A percentile compares a stretch with the other conserved stretches of the same genome.
Evolutionary conservation across 2,329 filamentous ascomycete genomes (phyloP).

Genomic region (Colletotrichum zoysiae): DNA sequence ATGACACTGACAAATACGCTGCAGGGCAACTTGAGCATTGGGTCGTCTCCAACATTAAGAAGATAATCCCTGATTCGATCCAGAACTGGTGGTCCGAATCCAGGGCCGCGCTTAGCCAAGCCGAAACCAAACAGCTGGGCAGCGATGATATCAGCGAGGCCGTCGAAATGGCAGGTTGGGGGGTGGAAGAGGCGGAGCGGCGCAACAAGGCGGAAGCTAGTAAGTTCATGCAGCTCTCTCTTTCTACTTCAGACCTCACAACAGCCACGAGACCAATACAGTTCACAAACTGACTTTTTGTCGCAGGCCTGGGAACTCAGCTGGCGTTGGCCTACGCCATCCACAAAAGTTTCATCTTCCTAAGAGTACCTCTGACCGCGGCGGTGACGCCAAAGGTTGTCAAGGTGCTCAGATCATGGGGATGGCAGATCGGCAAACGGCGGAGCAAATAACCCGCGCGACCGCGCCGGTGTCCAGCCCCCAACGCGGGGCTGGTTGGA

Average conservation of each 20-base stretch:
- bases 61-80: conserved; percentile 70
- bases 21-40: conserved; percentile 74
- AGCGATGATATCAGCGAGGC: conserved; percentile 59
- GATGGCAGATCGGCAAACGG: conserved; percentile 90
- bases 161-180: conserved; percentile 68
- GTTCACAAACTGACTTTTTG: conserved; percentile 40
- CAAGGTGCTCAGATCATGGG: conserved; percentile 86
- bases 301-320: conserved; percentile 77
- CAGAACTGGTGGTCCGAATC: conserved; percentile 66
- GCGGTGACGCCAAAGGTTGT: conserved; percentile 96
- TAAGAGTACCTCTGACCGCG: conserved; percentile 92
- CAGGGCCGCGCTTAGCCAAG: conserved; percentile 61
- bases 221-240: conserved; percentile 62
- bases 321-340: conserved; percentile 94
- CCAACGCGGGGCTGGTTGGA: conserved; percentile 12
- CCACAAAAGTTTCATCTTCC: conserved; percentile 97
- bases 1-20: conserved; percentile 19
- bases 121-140: conserved; percentile 58
- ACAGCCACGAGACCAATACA: conserved; percentile 2
- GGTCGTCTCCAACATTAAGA: conserved; percentile 71
- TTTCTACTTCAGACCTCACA: conserved; percentile 10
- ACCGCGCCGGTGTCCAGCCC: background rate
- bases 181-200: conserved; percentile 73
- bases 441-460: conserved; percentile 34
- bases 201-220: conserved; percentile 76